A percentile compares a stretch with the other conserved stretches of the same genome.
phyloP scores from a whole-genome alignment of 192 early-diverging fungal species.

The Coemansia sp. region DNA sequence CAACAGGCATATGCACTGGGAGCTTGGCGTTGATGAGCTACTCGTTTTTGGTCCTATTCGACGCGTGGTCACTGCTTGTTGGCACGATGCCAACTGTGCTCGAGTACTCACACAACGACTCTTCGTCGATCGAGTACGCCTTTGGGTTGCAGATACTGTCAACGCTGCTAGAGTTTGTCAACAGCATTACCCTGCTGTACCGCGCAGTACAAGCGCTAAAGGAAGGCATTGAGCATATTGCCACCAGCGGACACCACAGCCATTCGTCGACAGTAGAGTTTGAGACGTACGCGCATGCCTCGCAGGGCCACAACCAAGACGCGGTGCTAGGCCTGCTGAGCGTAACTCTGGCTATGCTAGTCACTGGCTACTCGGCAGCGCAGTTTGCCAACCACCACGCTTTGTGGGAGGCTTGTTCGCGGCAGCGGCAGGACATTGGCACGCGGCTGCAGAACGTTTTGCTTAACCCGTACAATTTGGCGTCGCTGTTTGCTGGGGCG shows the following conservation, averaged over 20 bases:
- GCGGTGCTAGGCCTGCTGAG: constrained; percentile 5
- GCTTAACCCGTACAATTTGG: constrained; percentile 34
- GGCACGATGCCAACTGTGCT: constrained; percentile 20
- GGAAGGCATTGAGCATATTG: constrained; percentile 42
- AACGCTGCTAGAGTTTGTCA: constrained; percentile 37
- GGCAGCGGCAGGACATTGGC: background rate
- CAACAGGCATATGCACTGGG: constrained; percentile 14
- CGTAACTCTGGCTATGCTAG: constrained; percentile 12
- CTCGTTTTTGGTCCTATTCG: constrained; percentile 26
- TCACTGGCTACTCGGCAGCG: constrained; percentile 18
- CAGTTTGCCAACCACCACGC: constrained; percentile 32
- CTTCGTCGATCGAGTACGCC: constrained; percentile 18
- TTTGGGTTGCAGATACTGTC: constrained; percentile 29
- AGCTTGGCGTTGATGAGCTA: constrained; percentile 38
- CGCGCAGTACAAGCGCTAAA: constrained; percentile 39
- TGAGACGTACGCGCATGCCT: constrained; percentile 25
- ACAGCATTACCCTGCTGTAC: constrained; percentile 34
- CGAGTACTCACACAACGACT: constrained; percentile 36
- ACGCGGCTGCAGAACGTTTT: constrained; percentile 25
- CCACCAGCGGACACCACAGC: constrained; percentile 22
- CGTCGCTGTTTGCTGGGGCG: constrained; percentile 26
- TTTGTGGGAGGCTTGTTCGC: constrained; percentile 24
- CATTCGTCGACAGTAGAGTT: constrained; percentile 19
- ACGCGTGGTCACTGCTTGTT: constrained; percentile 31
- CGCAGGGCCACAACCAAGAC: constrained; percentile 7